A percentile compares a stretch with the other conserved stretches of the same genome.
phyloP scores from a whole-genome alignment of 371 early-diverging fungal genomes.

The Haplosporangium sp. region DNA sequence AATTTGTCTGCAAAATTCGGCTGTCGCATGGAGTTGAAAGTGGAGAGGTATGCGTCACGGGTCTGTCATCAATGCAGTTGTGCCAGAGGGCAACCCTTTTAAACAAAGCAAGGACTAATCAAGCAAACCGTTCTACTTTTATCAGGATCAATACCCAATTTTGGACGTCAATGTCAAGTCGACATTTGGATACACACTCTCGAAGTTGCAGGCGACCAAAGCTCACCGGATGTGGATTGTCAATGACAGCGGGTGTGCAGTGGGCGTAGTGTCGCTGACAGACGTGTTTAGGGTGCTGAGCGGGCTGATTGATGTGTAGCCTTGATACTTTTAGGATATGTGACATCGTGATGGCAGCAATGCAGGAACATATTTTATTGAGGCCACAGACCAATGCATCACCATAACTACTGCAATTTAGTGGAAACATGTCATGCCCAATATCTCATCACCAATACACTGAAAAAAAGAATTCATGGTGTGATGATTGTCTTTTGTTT shows the following conservation, averaged over 20 bases:
- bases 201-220: constrained; percentile 82
- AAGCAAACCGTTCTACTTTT: neutral
- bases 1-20: constrained; percentile 52
- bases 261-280: constrained; percentile 80
- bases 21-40: constrained; percentile 44
- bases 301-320: constrained; percentile 25
- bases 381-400: too few species aligned
- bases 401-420: too few species aligned
- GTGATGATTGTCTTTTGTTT: too few species aligned
- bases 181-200: constrained; percentile 74
- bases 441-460: too few species aligned
- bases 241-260: constrained; percentile 61
- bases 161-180: constrained; percentile 80
- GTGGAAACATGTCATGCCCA: too few species aligned
- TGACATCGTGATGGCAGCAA: too few species aligned
- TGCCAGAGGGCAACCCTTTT: too few species aligned
- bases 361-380: too few species aligned
- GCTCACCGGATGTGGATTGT: constrained; percentile 90
- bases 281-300: constrained; percentile 73
- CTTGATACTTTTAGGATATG: neutral
- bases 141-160: constrained; percentile 77
- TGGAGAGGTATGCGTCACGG: constrained; percentile 21
- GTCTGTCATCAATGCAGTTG: neutral
- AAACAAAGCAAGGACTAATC: too few species aligned
- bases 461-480: too few species aligned